Evolutionary conservation across 2,329 filamentous ascomycete species (phyloP), one percentile per base, ranked within the genome.

Genomic region (Hymenoscyphus linearis): DNA sequence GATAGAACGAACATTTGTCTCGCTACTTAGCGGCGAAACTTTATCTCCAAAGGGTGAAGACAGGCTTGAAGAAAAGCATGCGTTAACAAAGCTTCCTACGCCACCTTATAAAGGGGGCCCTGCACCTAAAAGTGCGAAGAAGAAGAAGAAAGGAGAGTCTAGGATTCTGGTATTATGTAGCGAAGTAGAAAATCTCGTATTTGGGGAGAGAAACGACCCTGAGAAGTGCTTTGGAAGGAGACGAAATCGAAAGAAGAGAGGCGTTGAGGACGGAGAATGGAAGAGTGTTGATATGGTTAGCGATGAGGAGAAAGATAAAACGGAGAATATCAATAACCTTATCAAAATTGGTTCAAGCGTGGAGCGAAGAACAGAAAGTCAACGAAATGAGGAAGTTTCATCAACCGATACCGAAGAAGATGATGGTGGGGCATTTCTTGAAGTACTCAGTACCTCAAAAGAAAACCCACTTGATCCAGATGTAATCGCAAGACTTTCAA

Each of bases 1-100:
- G 60, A 82, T 86, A 52, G 83, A 85, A 69, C 71, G 69, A 7
- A 75, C 75, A 0, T 82, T 85, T 59, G 75, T 78, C 1, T 66
- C 65, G 9, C 68, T 77, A 22, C 63, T 79, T 40, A 47, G 36
- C 14, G 57, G 60, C 1, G 37, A 35, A 59, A 18, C 37, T 65
- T 62, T 35, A 60, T 61, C 10, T 16, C 12, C 14, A 16, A 16
- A 16, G 71, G 67, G 52, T 58, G 72, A 65, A 62, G 75, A 70
- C 59, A 22, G 1, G 71, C 67, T 53, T 58, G 72, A 65, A 62
- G 75, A 70, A 59, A 22, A 4, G 5, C 10, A 26, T 4, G n/a
- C 34, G 10, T 26, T 14, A 56, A 25, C 35, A 14, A 12, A 27
- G 25, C n/a, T 31, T 9, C 4, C 54, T 14, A 40, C 34, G 4